These are phyloP conservation scores for Phytophthora constricta DNA, from an alignment of 352 stramenopile species.

Conservation along the genomic window DNA sequence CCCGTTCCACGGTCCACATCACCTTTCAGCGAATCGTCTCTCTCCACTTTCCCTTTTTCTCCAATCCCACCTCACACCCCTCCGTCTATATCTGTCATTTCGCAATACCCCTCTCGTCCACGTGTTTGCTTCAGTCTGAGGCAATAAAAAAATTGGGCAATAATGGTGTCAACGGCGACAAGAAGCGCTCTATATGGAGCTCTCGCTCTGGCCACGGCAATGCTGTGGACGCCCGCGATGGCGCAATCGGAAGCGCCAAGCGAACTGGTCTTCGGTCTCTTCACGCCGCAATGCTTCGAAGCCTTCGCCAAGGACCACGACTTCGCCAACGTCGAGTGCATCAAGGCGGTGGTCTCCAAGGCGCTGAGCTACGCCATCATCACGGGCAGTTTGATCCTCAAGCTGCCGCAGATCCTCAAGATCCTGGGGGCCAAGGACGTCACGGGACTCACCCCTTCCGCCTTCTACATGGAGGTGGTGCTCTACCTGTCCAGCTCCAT, in stretches of 20 bases:
- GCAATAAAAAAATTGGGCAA: too few relatives aligned
- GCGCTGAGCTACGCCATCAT: slow-evolving; percentile 89
- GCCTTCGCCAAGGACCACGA: slow-evolving; percentile 83
- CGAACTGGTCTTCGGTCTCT: slow-evolving; percentile 73
- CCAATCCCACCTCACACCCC: too few relatives aligned
- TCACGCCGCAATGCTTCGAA: slow-evolving; percentile 82
- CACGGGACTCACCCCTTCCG: slow-evolving; percentile 82
- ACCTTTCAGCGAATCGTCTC: too few relatives aligned
- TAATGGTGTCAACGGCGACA: slow-evolving; percentile 27
- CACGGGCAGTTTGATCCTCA: slow-evolving; percentile 84
- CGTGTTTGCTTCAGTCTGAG: too few relatives aligned
- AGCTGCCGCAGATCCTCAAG: slow-evolving; percentile 91
- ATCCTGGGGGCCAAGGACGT: slow-evolving; percentile 83
- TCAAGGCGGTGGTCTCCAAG: slow-evolving; percentile 89
- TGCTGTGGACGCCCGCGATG: slow-evolving; percentile 14
- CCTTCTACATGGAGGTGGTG: slow-evolving; percentile 91
- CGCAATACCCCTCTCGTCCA: neutral
- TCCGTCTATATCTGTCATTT: too few relatives aligned
- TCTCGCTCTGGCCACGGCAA: slow-evolving; percentile 19
- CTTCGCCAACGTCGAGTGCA: slow-evolving; percentile 82
- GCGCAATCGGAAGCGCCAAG: slow-evolving; percentile 29
- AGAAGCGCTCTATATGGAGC: slow-evolving; percentile 2
- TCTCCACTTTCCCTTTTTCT: too few relatives aligned
- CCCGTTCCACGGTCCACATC: neutral
- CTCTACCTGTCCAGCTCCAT: slow-evolving; percentile 82